These are phyloP conservation scores for Diplocarpon rosae DNA, from an alignment of 2,329 filamentous ascomycete species.

Conservation along the genomic window DNA sequence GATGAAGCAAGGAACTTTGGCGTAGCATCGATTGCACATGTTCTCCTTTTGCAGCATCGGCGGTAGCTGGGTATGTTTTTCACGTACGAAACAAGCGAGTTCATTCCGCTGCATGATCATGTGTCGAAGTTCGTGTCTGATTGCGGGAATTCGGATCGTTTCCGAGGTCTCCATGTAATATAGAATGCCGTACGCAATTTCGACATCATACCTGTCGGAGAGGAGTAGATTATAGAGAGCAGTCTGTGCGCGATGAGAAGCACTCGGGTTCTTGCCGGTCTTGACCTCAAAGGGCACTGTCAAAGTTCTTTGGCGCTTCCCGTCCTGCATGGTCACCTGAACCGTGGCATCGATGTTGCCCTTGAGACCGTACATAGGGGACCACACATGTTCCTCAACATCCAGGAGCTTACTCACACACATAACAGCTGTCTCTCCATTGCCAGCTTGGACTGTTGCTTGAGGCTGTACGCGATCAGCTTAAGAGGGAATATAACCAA, in stretches of 20 bases:
- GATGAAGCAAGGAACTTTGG: conserved; percentile 80
- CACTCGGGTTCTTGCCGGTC: conserved; percentile 75
- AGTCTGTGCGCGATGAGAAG: conserved; percentile 83
- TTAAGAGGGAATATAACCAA: neutral
- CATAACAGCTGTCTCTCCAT: conserved; percentile 66
- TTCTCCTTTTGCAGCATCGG: conserved; percentile 76
- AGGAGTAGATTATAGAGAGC: conserved; percentile 86
- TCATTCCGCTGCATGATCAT: conserved; percentile 96
- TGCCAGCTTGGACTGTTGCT: conserved; percentile 68
- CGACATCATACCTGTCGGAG: conserved; percentile 88
- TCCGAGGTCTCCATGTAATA: conserved; percentile 93
- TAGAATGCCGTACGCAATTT: conserved; percentile 79
- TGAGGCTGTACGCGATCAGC: conserved; percentile 37
- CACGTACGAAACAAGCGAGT: conserved; percentile 72
- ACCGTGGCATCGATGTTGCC: conserved; percentile 97
- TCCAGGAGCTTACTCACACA: conserved; percentile 90
- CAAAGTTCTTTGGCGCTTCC: conserved; percentile 52
- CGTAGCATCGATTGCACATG: conserved; percentile 80
- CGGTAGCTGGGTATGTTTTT: conserved; percentile 68
- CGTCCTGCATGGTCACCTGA: conserved; percentile 70
- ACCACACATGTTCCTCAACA: conserved; percentile 97
- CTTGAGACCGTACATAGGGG: conserved; percentile 92
- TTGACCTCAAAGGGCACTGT: conserved; percentile 94
- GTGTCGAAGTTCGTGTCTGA: conserved; percentile 80
- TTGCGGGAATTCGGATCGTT: conserved; percentile 72